Percentiles rank a stretch among this genome's conserved stretches.
phyloP scores from a whole-genome alignment of 2,329 filamentous ascomycete species.

The Botrytis porri region DNA sequence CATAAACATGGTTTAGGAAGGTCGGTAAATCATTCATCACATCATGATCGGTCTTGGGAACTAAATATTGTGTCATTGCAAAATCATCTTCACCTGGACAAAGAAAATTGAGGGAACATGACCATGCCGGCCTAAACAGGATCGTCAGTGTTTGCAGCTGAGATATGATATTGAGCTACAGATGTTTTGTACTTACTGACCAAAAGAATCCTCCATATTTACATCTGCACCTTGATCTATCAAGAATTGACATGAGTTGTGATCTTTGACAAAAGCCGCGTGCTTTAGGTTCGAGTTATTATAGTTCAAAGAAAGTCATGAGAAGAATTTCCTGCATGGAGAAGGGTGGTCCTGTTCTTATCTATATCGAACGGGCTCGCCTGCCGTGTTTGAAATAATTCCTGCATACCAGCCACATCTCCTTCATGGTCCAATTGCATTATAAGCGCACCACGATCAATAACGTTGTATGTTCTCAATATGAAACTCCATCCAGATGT shows the following conservation, averaged over 20 bases:
- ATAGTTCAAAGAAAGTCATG: rapidly evolving
- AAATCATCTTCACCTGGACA: neutral
- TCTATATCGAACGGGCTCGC: neutral
- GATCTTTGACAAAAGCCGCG: rapidly evolving
- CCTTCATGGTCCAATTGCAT: rapidly evolving
- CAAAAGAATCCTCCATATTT: rapidly evolving
- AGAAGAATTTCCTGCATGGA: neutral
- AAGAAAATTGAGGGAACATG: rapidly evolving
- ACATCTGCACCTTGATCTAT: neutral
- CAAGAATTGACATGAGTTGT: neutral
- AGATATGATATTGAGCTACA: rapidly evolving
- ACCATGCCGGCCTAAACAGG: neutral
- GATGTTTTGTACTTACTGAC: rapidly evolving
- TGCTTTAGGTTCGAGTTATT: rapidly evolving
- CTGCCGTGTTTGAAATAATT: neutral
- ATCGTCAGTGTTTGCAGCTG: neutral
- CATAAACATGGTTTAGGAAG: rapidly evolving
- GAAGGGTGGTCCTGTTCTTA: rapidly evolving
- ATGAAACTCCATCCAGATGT: neutral
- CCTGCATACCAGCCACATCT: neutral
- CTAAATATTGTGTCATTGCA: neutral
- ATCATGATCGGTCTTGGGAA: neutral
- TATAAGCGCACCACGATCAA: rapidly evolving
- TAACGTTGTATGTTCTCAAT: neutral
- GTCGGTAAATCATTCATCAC: neutral